phyloP scores from a whole-genome alignment of 805 yeast genomes.

The Candida nonsorbophila region DNA sequence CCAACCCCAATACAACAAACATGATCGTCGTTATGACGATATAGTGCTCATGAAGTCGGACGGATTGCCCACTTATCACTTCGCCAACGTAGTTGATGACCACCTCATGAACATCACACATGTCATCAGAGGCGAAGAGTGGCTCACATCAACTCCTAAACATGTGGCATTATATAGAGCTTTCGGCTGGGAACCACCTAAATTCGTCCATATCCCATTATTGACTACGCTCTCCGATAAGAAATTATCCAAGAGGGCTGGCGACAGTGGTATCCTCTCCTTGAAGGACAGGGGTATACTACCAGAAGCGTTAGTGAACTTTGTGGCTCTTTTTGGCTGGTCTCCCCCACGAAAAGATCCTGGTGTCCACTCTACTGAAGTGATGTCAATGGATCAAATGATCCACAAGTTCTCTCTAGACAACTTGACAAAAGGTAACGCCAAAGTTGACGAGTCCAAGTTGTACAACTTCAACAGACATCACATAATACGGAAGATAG shows the following conservation, averaged over 20 bases:
- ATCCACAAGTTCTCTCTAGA: conserved; percentile 55
- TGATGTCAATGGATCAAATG: conserved; percentile 48
- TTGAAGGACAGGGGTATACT: conserved; percentile 58
- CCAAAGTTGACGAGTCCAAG: conserved; percentile 80
- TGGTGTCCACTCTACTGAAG: conserved; percentile 47
- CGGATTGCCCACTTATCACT: conserved; percentile 92
- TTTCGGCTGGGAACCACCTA: conserved; percentile 80
- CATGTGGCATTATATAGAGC: conserved; percentile 84
- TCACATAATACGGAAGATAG: conserved; percentile 46
- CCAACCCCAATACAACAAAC: conserved; percentile 71
- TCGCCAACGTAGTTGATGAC: conserved; percentile 94
- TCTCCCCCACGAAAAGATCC: conserved; percentile 59
- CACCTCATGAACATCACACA: conserved; percentile 90
- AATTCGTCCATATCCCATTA: conserved; percentile 84
- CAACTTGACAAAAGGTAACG: conserved; percentile 86
- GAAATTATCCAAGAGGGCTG: conserved; percentile 81
- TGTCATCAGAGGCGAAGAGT: conserved; percentile 95
- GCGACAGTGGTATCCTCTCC: conserved; percentile 68
- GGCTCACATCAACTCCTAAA: conserved; percentile 95
- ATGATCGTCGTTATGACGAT: conserved; percentile 81
- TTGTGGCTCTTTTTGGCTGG: conserved; percentile 93
- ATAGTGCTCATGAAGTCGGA: conserved; percentile 89
- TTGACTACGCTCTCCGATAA: conserved; percentile 67
- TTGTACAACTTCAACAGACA: conserved; percentile 72
- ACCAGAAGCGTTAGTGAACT: conserved; percentile 86